Evolutionary conservation across 331 rosid genomes (phyloP), one percentile per base, ranked within the genome.

Genomic region (Malus hybrid): DNA sequence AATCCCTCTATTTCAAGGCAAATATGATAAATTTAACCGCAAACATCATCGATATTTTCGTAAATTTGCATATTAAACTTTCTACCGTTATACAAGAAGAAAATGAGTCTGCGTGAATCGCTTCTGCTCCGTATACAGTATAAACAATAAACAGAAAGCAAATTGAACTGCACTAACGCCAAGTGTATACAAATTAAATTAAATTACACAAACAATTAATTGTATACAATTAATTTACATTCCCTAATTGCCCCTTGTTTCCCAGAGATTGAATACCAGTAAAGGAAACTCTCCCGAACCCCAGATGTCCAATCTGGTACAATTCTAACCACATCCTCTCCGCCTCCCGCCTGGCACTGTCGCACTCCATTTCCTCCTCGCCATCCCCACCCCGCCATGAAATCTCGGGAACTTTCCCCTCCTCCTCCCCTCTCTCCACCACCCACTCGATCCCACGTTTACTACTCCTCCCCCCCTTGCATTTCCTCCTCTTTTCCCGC

Each of bases 271-370:
- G 78, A 68, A 77, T 76, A 16, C 73, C 86, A 28, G 87, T 84
- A 32, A 81, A 88, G 30, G 96, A 91, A 80, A 89, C 86, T 70
- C 92, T 93, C 63, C 98, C 98, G 81, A 90, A 93, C 46, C 84
- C 98, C 82, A 94, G 85, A 79, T 94, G 99, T 30, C 89, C 91
- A 75, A 90, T 75, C 74, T 94, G 91, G 42, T 84, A 82, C 55
- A 90, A 81, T 48, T 93, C 96, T 46, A 78, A 19, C 98, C 97
- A 89, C 74, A 89, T 86, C 46, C 82, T 86, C 72, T 93, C 99
- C 7, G 87, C 89, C 78, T 93, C 91, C 75, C 81, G 82, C 2
- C 86, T 84, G n/a, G 82, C 87, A 77, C 82, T 83, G 3, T 63
- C 79, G 18, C 75, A 72, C 42, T 53, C 84, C 44, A 6, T 69